Base-by-base conservation (phyloP, 1,284 basidiomycete genomes). In the Pisolithus thermaeus region DNA sequence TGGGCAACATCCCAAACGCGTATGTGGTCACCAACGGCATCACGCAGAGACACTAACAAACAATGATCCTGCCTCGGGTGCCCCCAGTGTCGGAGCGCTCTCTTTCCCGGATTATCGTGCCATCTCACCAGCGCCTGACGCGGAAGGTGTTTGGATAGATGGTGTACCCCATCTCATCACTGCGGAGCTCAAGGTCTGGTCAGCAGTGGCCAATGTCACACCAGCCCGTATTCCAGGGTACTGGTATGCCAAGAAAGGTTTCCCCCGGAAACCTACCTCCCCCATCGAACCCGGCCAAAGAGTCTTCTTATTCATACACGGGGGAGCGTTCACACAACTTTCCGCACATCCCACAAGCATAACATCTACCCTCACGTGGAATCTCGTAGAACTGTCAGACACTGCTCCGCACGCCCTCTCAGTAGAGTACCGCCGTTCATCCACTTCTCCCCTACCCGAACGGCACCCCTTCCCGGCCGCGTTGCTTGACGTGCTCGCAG, bases 201-300 rank as follows among this genome's bases (percentile, higher is more conserved):
- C 76, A 7, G 59, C 64, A 11, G 60, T 65, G n/a, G 69, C 74
- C 7, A 59, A 66, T 5, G 75, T 82, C 18, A 48, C 62, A 3
- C 65, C 75, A 0, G 60, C 70, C 30, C 69, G 69, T 22, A 71
- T 83, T 35, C 76, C 81, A 6, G 81, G 79, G 3, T 84, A 83
- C 58, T 83, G 81, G 80, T 64, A 73, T 30, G 72, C 75, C 61
- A 74, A 73, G 58, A 61, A 66, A 25, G 74, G 70, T 2, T 54
- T 59, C 1, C 57, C 64, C 9, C 55, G 60, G 20, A 61, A 53
- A 43, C 56, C 68, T 23, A 70, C 67, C 5, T 59, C 74, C 35
- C 57, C 69, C 3, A 69, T 77, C 3, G 61, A 59, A 36, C 68
- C 70, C 1, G 75, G 70, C 23, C 79, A 83, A 59, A 80, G 79